Conservation (phyloP, 164 flowering plant genomes). For the Vitis rotundifolia region DNA sequence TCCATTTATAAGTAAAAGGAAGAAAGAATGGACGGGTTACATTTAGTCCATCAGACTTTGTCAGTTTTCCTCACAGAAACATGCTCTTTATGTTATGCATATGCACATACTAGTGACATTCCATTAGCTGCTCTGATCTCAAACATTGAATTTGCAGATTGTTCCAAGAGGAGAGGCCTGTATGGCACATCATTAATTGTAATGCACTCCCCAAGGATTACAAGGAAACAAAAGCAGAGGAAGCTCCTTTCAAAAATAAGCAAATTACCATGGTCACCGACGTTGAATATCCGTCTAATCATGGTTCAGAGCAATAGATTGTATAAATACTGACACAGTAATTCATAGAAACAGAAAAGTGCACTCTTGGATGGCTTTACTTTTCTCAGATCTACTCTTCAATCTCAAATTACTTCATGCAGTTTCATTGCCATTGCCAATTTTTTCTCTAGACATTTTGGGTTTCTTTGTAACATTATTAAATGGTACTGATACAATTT, state of each 20-base stretch:
- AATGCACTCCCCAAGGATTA: slow-evolving; percentile 57
- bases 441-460: no score
- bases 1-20: no score
- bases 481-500: no score
- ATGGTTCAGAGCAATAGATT: slow-evolving; percentile 29
- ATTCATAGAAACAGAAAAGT: no score
- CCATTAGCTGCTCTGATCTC: slow-evolving; percentile 2
- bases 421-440: no score
- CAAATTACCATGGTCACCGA: slow-evolving; percentile 47
- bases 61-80: not conserved
- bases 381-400: no score
- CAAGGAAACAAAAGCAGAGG: slow-evolving; percentile 32
- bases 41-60: no score
- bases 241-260: slow-evolving; percentile 25
- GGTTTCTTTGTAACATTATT: no score
- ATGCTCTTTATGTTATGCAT: not conserved
- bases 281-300: slow-evolving; percentile 19
- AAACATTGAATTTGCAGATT: slow-evolving; percentile 43
- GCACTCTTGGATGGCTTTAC: no score
- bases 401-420: no score
- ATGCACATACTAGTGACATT: not conserved
- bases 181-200: slow-evolving; percentile 80
- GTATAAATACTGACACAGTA: slow-evolving; percentile 7
- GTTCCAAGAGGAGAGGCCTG: slow-evolving; percentile 81
- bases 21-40: no score